Conservation (phyloP, 2,329 filamentous ascomycete genomes). For the Neocucurbitaria cava region DNA sequence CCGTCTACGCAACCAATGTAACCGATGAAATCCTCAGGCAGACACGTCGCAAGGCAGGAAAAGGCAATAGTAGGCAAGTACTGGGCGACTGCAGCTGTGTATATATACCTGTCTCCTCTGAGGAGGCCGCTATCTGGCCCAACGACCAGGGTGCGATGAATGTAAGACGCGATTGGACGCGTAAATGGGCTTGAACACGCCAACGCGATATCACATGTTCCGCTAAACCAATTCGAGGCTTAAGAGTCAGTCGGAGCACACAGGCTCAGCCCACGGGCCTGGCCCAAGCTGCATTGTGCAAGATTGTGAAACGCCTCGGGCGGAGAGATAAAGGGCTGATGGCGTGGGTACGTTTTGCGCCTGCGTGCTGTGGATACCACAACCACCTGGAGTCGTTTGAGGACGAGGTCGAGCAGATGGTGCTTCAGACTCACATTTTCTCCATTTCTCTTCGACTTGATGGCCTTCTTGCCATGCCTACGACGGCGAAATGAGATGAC, state of each 20-base stretch:
- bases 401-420: constrained; percentile 2
- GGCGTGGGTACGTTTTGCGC: constrained; percentile 19
- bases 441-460: constrained; percentile 4
- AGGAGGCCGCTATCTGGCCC: constrained; percentile 42
- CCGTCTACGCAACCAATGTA: constrained; percentile 31
- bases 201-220: constrained; percentile 49
- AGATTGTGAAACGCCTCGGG: constrained; percentile 41
- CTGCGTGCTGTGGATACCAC: constrained; percentile 9
- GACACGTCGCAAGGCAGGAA: constrained; percentile 30
- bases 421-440: constrained; percentile 1
- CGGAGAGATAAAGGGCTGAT: constrained; percentile 29
- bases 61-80: constrained; percentile 36
- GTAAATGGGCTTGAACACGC: constrained; percentile 34
- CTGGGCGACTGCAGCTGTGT: constrained; percentile 30
- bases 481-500: constrained; percentile 17
- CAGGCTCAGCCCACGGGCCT: constrained; percentile 26
- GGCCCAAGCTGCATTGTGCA: constrained; percentile 33
- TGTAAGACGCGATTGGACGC: constrained; percentile 46
- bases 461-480: constrained; percentile 6
- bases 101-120: constrained; percentile 45
- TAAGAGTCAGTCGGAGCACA: constrained; percentile 35
- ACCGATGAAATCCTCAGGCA: constrained; percentile 40
- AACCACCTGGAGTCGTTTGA: constrained; percentile 10
- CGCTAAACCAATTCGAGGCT: constrained; percentile 22
- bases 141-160: constrained; percentile 33